Percentiles rank a stretch among this genome's conserved stretches.
These are phyloP conservation scores for Fusarium mexicanum DNA, from an alignment of 2,329 filamentous ascomycete species.

Conservation along the genomic window DNA sequence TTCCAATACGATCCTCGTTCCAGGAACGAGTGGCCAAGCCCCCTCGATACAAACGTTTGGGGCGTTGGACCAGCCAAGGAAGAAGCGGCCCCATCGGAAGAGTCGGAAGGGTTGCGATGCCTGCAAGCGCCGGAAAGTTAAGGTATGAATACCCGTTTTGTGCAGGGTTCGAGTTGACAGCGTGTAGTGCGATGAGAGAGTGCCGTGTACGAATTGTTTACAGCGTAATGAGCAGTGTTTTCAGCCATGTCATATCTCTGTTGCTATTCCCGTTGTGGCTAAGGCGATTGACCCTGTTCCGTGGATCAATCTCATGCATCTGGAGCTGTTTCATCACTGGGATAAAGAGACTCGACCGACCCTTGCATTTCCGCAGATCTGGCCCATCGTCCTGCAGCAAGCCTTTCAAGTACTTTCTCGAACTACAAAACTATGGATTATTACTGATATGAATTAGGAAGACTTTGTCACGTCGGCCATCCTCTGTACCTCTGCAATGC, in stretches of 20 bases:
- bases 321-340: background rate
- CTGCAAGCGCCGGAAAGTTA: background rate
- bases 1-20: background rate
- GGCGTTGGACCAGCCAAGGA: background rate
- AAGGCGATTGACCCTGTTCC: background rate
- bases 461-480: background rate
- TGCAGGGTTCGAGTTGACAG: background rate
- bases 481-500: background rate
- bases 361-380: background rate
- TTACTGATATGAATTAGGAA: background rate
- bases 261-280: background rate
- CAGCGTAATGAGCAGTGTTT: background rate
- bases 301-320: background rate
- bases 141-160: background rate
- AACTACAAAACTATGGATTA: accelerated
- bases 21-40: background rate
- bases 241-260: background rate
- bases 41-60: accelerated
- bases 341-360: background rate
- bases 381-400: background rate
- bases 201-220: background rate
- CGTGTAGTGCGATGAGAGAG: background rate
- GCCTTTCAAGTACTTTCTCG: background rate
- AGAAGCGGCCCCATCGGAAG: background rate
- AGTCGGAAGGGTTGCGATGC: background rate